Evolutionary conservation across 1,139 yeast species (phyloP), one percentile per base, ranked within the genome.

Genomic region (Arxiozyma bovina): DNA sequence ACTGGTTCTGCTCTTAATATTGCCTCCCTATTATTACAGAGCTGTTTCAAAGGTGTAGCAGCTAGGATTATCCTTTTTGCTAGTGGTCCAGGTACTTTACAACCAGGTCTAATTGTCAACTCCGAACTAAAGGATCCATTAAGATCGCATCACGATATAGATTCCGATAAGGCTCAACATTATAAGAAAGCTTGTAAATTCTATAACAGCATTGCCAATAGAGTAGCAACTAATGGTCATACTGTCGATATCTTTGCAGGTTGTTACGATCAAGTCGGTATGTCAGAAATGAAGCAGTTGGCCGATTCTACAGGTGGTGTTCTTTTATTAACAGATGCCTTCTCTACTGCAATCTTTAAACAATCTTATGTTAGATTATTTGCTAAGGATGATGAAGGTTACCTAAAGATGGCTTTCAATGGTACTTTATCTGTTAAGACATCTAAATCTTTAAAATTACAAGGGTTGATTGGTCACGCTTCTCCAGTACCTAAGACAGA

Each of bases 211-310:
- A 71, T 93, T 52, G 88, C 96, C 44, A 80, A 83, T 54, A 86
- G 87, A 62, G 85, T 85, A 17, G 75, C 87, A 38, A 79, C 81
- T 54, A 87, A 88, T 68, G 88, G 94, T 27, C 97, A 90, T 67
- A 82, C 94, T 25, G 83, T 93, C 54, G 99, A 93, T 72, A 82
- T 93, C 53, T 91, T 90, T 74, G 98, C 96, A 44, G 99, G 99
- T 57, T 90, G 97, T 74, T 91, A 90, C 70, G 99, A 93, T 74
- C 99, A 93, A 77, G 87, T 91, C 61, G 99, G 99, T 70, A 85
- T 93, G 80, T 85, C 87, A 63, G 99, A 93, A 75, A 93, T 93
- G 98, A 88, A 89, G 73, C 79, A 87, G 57, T 76, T 94, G 64
- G 80, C 96, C 57, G 88, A 89, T 73, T 77, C 81, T 63, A 93